Evolutionary conservation across 148 eudicot species (phyloP).

Genomic region (Diospyros lotus): DNA sequence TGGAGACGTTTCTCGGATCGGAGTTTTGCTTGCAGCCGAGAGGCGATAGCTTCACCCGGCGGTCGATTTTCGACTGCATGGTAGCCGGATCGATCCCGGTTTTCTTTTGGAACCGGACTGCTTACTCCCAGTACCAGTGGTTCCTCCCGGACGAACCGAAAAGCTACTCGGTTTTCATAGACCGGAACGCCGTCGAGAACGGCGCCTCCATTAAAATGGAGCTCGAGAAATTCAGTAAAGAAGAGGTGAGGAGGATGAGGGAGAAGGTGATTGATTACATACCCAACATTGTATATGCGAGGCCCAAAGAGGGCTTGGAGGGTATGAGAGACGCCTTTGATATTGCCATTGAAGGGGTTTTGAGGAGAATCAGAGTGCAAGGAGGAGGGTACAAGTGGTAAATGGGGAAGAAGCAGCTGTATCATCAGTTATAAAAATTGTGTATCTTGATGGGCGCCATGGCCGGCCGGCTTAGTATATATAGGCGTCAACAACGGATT

Average conservation of each 20-base stretch:
- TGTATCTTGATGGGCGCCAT: too few species aligned
- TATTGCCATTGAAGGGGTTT: constrained; percentile 64
- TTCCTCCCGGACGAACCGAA: constrained; percentile 66
- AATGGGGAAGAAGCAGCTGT: not conserved
- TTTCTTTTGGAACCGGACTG: constrained; percentile 84
- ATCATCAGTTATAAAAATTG: too few species aligned
- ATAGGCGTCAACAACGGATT: too few species aligned
- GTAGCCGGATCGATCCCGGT: constrained; percentile 92
- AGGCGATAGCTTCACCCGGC: constrained; percentile 85
- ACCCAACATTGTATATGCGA: constrained; percentile 62
- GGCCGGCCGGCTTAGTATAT: too few species aligned
- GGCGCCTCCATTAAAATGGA: constrained; percentile 58
- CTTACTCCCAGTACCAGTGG: constrained; percentile 82
- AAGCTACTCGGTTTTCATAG: constrained; percentile 89
- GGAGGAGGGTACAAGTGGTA: constrained; percentile 47
- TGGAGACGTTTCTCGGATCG: constrained; percentile 68
- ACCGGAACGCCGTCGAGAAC: constrained; percentile 62
- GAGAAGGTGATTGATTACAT: constrained; percentile 74
- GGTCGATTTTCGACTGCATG: constrained; percentile 93
- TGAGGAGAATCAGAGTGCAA: constrained; percentile 55
- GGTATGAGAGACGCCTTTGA: constrained; percentile 74
- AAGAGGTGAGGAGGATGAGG: constrained; percentile 58
- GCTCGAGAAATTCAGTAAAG: constrained; percentile 42
- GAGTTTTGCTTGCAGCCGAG: constrained; percentile 84
- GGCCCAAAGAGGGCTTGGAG: constrained; percentile 44